Base-by-base conservation (phyloP, 2,329 filamentous ascomycete species). In the Colletotrichum eremochloae region DNA sequence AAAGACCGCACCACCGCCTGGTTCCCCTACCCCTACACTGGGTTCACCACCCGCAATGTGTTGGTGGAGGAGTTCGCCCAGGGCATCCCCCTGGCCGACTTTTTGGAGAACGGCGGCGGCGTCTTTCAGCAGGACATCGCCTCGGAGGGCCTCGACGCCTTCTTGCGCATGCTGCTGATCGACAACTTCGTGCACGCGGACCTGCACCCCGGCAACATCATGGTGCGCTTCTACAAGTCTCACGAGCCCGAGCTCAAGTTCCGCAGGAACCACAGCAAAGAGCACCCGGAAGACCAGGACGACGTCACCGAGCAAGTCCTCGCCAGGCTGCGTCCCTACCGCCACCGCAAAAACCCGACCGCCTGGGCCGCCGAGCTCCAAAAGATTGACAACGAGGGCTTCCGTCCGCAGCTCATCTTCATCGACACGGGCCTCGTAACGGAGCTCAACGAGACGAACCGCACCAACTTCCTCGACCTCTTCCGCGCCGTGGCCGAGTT, bases 121-220 rank as follows among this genome's bases (percentile, higher is more conserved):
- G 90, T 94, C 1, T 99, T 97, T 82, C 95, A 98, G 79, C 91
- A 94, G 77, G 96, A 98, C 75, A 97, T 99, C 74, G 95, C 96
- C 4, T 92, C 97, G 70, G 96, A 98, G 83, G 96, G 96, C 0
- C 89, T 99, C 0, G 95, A 99, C 80, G 95, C 96, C 3, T 99
- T 99, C 82, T 84, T 99, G 62, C 94, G 95, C 78, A 99, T 99
- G 96, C 85, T 99, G 20, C 87, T 99, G 15, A 92, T 99, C 50
- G 96, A 99, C 81, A 99, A 99, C 81, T 99, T 99, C 81, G 92
- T 98, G 36, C 96, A 99, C 79, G 96, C 96, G 6, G 96, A 99
- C 80, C 85, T 99, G 40, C 96, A 99, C 80, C 96, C 96, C 0
- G 96, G 96, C 36, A 99, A 99, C 81, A 98, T 99, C 83, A 98